Evolutionary conservation across 441 rosid species (phyloP), one percentile per base, ranked within the genome.

Genomic region (Sinapis alba): DNA sequence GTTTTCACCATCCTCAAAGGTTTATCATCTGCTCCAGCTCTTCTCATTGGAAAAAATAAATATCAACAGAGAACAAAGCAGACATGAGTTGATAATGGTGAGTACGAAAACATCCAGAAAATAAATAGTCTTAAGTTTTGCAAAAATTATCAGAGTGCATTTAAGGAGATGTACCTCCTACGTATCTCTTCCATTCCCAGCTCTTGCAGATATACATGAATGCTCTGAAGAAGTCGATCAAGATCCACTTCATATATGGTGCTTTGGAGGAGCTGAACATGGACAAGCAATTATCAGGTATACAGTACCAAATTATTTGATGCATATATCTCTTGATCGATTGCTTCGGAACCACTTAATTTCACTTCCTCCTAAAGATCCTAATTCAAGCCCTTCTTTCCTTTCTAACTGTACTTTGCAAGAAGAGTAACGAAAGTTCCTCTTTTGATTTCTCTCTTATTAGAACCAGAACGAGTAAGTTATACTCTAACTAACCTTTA

Each of bases 1-100:
- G 99, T 97, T 86, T 97, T 97, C 72, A 97, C 99, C 99, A 97
- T 97, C 56, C 99, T 94, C 82, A 97, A 83, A 63, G 99, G 99
- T 83, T 97, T 97, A 82, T 97, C 99, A 75, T 97, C 99, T 13
- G 98, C 98, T 61, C 99, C 98, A 83, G 99, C 98, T 83, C 99
- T 97, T 72, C 47, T 38, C 76, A 26, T 68, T 62, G 71, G 62
- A 47, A 62, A 51, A 53, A 62, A 50, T 3, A 16, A 20, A 11
- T 53, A 34, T 79, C 28, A 41, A 79, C 78, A 61, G 11, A 32
- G 41, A 27, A 45, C 32, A 68, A 80, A 43, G 1, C 5, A 36
- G 13, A 72, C 62, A 62, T 11, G 30, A 61, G 62, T 63, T 34
- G 77, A 62, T 36, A 68, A 43, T 15, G 79, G 38, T 59, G 5